Conservation (phyloP, 257 asterid species). For the Apocynum venetum region DNA sequence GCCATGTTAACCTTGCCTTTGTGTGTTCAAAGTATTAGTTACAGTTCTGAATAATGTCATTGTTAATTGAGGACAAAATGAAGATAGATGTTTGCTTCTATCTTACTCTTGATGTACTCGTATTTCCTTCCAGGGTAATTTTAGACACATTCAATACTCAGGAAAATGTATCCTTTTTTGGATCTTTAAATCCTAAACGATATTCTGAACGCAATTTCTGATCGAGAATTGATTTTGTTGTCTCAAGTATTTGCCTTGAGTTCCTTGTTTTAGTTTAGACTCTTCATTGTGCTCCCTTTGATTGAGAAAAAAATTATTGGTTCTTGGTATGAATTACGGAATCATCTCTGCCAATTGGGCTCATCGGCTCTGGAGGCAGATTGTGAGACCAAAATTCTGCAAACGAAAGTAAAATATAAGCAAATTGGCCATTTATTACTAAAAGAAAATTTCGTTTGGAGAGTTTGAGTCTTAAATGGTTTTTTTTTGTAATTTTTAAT, state of each 20-base stretch:
- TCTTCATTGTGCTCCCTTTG: not conserved
- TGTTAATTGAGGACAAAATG: slow-evolving; percentile 19
- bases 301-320: not conserved
- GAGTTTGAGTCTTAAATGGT: too few species aligned
- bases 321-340: too few species aligned
- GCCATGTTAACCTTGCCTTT: not conserved
- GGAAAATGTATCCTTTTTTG: not conserved
- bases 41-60: slow-evolving; percentile 37
- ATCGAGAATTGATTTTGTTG: not conserved
- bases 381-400: too few species aligned
- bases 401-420: too few species aligned
- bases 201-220: not conserved
- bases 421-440: too few species aligned
- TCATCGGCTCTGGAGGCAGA: too few species aligned
- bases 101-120: not conserved
- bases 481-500: too few species aligned
- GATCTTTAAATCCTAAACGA: not conserved
- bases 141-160: not conserved
- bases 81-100: slow-evolving; percentile 19
- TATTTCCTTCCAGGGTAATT: not conserved
- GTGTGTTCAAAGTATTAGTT: slow-evolving; percentile 24
- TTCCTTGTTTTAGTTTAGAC: not conserved
- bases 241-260: not conserved
- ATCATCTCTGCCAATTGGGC: too few species aligned
- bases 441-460: too few species aligned